These are phyloP conservation scores for Helenozyma baotianmanensis DNA, from an alignment of 805 yeast species.

Conservation along the genomic window DNA sequence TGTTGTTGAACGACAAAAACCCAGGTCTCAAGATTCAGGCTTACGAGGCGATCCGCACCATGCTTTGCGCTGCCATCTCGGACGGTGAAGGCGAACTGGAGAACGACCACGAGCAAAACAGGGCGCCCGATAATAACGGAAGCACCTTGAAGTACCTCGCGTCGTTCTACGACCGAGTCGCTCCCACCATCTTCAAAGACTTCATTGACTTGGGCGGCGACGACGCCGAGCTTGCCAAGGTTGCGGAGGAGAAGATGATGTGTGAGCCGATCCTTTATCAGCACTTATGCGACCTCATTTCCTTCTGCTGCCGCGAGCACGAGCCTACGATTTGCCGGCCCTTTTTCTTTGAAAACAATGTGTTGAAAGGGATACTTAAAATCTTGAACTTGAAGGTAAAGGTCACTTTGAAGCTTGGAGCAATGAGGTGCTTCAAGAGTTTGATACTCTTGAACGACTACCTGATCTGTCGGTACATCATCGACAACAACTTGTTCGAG, in stretches of 20 bases:
- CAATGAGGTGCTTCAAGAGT: constrained; percentile 63
- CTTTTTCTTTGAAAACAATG: constrained; percentile 56
- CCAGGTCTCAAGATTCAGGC: constrained; percentile 78
- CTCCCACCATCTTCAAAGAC: constrained; percentile 51
- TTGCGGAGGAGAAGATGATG: constrained; percentile 6
- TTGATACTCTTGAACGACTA: constrained; percentile 61
- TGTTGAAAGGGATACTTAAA: constrained; percentile 52
- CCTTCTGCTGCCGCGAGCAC: constrained; percentile 65
- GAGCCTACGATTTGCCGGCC: constrained; percentile 52
- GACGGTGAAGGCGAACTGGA: constrained; percentile 7
- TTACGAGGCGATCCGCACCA: constrained; percentile 71
- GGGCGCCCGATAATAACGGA: constrained; percentile 6
- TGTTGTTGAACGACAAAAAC: constrained; percentile 58
- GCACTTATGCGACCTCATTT: constrained; percentile 65
- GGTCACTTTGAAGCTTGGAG: constrained; percentile 58
- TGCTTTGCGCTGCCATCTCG: constrained; percentile 52
- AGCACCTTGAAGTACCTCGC: constrained; percentile 44
- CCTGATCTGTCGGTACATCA: constrained; percentile 51
- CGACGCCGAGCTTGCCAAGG: not conserved
- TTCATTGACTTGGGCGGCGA: constrained; percentile 33
- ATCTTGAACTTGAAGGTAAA: constrained; percentile 42
- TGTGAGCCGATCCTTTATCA: constrained; percentile 45
- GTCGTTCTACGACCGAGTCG: constrained; percentile 60
- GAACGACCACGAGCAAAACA: constrained; percentile 5
- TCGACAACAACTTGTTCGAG: constrained; percentile 49